Conservation (phyloP, 129 eudicot species). For the Centaurea solstitialis region DNA sequence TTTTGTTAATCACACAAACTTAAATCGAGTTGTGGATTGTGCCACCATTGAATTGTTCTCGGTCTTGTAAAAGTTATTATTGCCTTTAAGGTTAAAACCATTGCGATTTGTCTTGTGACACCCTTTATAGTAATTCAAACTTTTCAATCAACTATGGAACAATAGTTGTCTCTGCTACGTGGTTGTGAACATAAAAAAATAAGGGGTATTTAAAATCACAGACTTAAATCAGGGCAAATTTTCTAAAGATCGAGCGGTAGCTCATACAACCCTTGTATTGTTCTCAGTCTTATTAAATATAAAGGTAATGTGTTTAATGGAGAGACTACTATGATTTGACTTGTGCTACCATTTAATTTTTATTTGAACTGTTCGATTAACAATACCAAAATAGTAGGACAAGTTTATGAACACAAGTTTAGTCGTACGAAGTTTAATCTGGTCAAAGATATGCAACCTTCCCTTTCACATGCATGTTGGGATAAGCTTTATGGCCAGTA, state of each 20-base stretch:
- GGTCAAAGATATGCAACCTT: neutral
- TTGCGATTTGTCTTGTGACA: neutral
- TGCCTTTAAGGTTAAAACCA: neutral
- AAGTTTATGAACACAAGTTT: neutral
- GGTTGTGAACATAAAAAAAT: too few relatives aligned
- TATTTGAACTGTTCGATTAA: too few relatives aligned
- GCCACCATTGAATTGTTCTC: neutral
- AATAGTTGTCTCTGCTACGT: neutral
- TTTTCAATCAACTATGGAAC: neutral
- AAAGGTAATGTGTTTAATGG: neutral
- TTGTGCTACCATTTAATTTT: neutral
- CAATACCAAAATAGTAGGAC: neutral
- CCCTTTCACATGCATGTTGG: neutral
- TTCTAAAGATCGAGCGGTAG: neutral
- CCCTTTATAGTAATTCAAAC: neutral
- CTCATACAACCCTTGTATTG: neutral
- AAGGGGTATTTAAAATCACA: neutral
- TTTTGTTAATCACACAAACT: neutral
- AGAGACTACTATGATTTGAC: neutral
- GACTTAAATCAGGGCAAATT: neutral
- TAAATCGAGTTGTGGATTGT: neutral
- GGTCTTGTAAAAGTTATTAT: neutral
- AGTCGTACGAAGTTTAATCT: neutral
- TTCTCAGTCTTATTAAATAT: neutral
- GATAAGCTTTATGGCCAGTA: too few relatives aligned